Base-by-base conservation (phyloP, 2,329 filamentous ascomycete species). In the Aureobasidium sp. region DNA sequence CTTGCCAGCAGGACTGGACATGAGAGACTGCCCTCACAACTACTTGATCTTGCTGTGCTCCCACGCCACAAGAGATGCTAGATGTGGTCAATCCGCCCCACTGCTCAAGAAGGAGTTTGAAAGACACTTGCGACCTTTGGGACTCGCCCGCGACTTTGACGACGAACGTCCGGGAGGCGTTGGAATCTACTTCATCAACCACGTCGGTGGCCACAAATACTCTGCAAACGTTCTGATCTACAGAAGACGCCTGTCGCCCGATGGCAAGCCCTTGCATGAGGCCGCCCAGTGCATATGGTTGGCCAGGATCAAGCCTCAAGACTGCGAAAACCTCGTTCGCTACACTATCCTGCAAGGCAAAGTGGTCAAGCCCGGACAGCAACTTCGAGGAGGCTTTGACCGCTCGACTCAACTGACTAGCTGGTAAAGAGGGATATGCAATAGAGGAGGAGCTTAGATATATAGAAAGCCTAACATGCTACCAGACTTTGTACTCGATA, bases 121-220 rank as follows among this genome's bases (percentile, higher is more conserved):
- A 78, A 84, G 93, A 1, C 91, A 97, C 72, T 81, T 97, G 39
- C 86, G 91, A 0, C 89, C 90, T 1, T 79, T 96, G 14, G 92
- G 91, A 0, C 77, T 99, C 22, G 92, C 88, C 73, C 86, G 94
- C 33, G 93, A 97, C 71, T 77, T 94, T 50, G 85, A 95, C 71
- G 94, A 99, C 72, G 86, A 91, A 73, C 79, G 94, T 62, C 91
- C 92, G 0, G 93, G 93, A 12, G 94, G 94, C 14, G 93, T 97
- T 6, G 93, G 91, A 0, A 90, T 99, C 66, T 96, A 96, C 77
- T 97, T 97, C 72, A 95, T 97, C 71, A 93, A 86, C 67, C 94
- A 99, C 71, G 91, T 97, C 2, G 94, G 94, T 31, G 94, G 94
- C 0, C 94, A 99, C 79, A 97, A 97, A 78, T 97, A 96, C 76